A percentile compares a stretch with the other conserved stretches of the same genome.
Conservation (phyloP, 306 rosid genomes). For the Acacia melanoxylon region DNA sequence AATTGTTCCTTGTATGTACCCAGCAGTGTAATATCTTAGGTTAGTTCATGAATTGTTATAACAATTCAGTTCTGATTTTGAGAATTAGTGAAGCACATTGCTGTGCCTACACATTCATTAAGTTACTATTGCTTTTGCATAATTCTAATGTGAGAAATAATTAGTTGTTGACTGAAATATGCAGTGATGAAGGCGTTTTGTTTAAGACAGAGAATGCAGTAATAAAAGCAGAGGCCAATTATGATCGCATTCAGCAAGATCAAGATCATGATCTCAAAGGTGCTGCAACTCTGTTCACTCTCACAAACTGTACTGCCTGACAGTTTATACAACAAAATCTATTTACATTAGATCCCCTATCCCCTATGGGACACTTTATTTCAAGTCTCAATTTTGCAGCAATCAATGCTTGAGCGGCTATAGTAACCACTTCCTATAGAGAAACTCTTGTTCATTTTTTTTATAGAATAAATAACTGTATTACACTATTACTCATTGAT, state of each 20-base stretch:
- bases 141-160: not conserved
- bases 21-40: no score
- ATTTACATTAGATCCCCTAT: slow-evolving; percentile 4
- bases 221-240: slow-evolving; percentile 44
- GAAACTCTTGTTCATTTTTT: not conserved
- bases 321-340: slow-evolving; percentile 17
- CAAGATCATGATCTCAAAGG: slow-evolving; percentile 74
- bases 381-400: not conserved
- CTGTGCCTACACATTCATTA: not conserved
- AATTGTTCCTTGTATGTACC: no score
- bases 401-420: not conserved
- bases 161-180: not conserved
- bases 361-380: no score
- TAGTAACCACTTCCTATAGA: not conserved
- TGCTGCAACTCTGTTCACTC: slow-evolving; percentile 65
- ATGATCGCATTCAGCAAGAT: slow-evolving; percentile 39
- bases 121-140: not conserved
- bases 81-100: no score
- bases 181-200: slow-evolving; percentile 63
- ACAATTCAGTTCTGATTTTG: no score
- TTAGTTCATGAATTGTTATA: no score
- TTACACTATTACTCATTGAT: not conserved
- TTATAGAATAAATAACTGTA: not conserved
- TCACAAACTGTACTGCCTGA: slow-evolving; percentile 57
- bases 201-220: slow-evolving; percentile 39